Base-by-base conservation (phyloP, 1,284 basidiomycete species). In the Puccinia coronata region DNA sequence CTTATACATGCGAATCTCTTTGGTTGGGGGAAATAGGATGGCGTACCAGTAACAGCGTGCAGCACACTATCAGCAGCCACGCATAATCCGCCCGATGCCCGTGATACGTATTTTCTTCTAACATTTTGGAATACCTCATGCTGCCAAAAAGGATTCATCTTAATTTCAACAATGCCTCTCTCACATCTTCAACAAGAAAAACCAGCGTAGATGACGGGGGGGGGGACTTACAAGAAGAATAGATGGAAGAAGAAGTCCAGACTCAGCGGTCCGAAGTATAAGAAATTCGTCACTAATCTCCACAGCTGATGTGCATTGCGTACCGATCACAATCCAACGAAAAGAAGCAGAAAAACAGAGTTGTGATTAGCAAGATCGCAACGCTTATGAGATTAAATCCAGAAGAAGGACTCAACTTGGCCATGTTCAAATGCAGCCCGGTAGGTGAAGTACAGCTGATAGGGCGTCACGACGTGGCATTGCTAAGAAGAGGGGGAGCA, bases 241-340 rank as follows among this genome's bases (percentile, higher is more conserved):
- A 99, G 89, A 86, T 98, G 96, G 87, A 99, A 97, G 81, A 96
- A 89, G 83, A 98, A 94, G 86, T 98, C 96, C n/a, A 98, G 88
- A 1, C 92, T 93, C 83, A 98, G 90, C 0, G 92, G 90, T 14
- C 96, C 96, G 87, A 98, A 99, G 88, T 96, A 99, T 85, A 96
- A 91, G 89, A 98, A 98, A 11, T 92, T 95, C 36, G 95, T 97
- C 75, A 93, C 86, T 61, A 92, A 89, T 41, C 96, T 90, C 95
- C 95, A 98, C 83, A 92, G 88, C 93, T 98, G 55, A 49, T 25
- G 3, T 43, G 4, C 11, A 28, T 18, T 16, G 59, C n/a, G n/a
- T n/a, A n/a, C n/a, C n/a, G 11, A 28, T 20, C 59, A 20, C 28
- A 25, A 67, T 0, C 1, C 39, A 49, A 67, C 20, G n/a, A 47